phyloP scores from a whole-genome alignment of 495 filamentous ascomycete species.

The Parachaetomium inaequale region DNA sequence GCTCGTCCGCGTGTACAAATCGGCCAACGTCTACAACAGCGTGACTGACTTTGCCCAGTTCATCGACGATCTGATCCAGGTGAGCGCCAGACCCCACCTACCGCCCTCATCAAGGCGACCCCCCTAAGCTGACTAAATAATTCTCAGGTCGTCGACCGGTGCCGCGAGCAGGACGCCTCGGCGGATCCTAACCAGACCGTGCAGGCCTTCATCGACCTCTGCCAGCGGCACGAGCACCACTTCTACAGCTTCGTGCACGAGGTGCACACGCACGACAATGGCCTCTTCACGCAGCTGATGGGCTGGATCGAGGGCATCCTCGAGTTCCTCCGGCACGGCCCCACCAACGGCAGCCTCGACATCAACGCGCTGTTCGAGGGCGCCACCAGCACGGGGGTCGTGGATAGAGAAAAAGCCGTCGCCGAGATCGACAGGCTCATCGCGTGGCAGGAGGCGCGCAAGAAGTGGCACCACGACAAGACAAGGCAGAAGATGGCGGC shows the following conservation, averaged over 20 bases:
- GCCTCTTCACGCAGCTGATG: conserved; percentile 93
- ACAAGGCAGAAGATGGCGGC: conserved; percentile 98
- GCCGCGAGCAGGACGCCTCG: conserved; percentile 84
- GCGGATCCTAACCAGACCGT: conserved; percentile 98
- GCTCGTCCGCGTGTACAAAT: conserved; percentile 94
- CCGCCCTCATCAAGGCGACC: no score
- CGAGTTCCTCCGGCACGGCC: conserved; percentile 84
- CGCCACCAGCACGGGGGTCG: conserved; percentile 59
- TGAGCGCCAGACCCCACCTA: conserved; percentile 30
- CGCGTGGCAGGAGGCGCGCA: conserved; percentile 88
- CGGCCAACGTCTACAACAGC: conserved; percentile 93
- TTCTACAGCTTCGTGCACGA: conserved; percentile 99
- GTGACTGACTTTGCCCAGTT: conserved; percentile 95
- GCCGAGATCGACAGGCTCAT: conserved; percentile 80
- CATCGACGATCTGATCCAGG: conserved; percentile 80
- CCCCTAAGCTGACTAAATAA: conserved; percentile 16
- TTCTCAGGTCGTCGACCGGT: conserved; percentile 73
- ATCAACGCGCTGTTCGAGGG: conserved; percentile 90
- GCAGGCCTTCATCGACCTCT: conserved; percentile 97
- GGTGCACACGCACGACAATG: conserved; percentile 96
- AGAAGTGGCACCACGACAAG: conserved; percentile 97
- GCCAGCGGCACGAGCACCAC: conserved; percentile 88
- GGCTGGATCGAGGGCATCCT: conserved; percentile 96
- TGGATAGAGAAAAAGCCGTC: conserved; percentile 70
- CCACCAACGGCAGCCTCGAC: conserved; percentile 72